Evolutionary conservation across 805 yeast species (phyloP), one percentile per base, ranked within the genome.

Genomic region (Sporopachydermia quercuum): DNA sequence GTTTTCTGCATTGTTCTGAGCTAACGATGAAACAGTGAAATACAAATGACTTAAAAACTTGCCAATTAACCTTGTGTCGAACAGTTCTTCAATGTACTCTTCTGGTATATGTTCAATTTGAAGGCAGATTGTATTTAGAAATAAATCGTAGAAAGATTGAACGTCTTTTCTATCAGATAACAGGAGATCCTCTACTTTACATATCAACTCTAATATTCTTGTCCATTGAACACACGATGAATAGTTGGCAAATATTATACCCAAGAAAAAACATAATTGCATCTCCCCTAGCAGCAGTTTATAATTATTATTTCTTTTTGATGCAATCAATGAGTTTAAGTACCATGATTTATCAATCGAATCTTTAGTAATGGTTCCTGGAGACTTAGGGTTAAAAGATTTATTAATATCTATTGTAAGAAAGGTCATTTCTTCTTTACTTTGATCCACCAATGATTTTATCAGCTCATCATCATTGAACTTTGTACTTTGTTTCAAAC

Each of bases 201-300:
- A 58, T 3, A 69, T 18, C 6, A 78, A 49, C 37, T 63, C 65
- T 8, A 72, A 46, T 27, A 78, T 45, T 15, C 60, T 62, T 40
- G 70, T 62, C 87, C 87, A 80, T 47, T 78, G 86, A 15, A 70
- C 57, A 15, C 73, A 66, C 11, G 78, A 72, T 15, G 81, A 71
- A 49, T 70, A 69, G 52, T 78, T 81, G 13, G 78, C 82, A 45
- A 78, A 60, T 1, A 74, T 47, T 1, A 74, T 48, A 35, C 68
- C 60, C 41, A 68, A 58, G 1, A 76, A 39, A 43, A 65, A 79
- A 2, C 69, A 50, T 15, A 76, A 50, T 46, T 75, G 74, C 4
- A 76, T 49, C 48, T 80, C 85, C 2, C 74, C 73, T 3, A 75
- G 43, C 3, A 72, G 45, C 2, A 50, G 37, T 0, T 49, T 50